Evolutionary conservation across 345 rosid species (phyloP).

Genomic region (Salix brachista): DNA sequence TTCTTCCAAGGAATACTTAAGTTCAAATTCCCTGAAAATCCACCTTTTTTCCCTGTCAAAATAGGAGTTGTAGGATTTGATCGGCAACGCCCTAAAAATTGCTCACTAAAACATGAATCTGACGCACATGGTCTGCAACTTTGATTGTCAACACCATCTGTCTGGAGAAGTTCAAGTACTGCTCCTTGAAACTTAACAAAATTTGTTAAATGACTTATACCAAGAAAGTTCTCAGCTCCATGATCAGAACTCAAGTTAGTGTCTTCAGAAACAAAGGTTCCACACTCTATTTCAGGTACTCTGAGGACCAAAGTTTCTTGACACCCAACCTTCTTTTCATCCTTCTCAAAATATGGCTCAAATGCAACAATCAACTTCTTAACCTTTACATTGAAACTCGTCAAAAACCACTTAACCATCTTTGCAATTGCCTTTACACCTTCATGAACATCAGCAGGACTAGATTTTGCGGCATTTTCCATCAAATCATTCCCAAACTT

Average conservation of each 20-base stretch:
- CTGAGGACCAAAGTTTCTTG: slow-evolving; percentile 60
- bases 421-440: slow-evolving; percentile 95
- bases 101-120: slow-evolving; percentile 25
- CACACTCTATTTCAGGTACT: slow-evolving; percentile 62
- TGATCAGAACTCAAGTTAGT: slow-evolving; percentile 24
- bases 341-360: slow-evolving; percentile 49
- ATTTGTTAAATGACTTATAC: slow-evolving; percentile 60
- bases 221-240: slow-evolving; percentile 54
- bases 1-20: slow-evolving; percentile 92
- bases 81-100: slow-evolving; percentile 12
- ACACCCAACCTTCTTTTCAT: slow-evolving; percentile 25
- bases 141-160: slow-evolving; percentile 41
- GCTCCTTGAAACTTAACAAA: slow-evolving; percentile 80
- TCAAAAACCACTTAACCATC: slow-evolving; percentile 87
- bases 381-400: slow-evolving; percentile 72
- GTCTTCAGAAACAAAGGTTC: slow-evolving; percentile 68
- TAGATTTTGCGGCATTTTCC: slow-evolving; percentile 35
- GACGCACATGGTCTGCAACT: slow-evolving; percentile 16
- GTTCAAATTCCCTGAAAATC: slow-evolving; percentile 76
- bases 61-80: slow-evolving; percentile 47
- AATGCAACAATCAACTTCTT: slow-evolving; percentile 73
- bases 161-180: slow-evolving; percentile 60
- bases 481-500: slow-evolving; percentile 20
- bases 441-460: slow-evolving; percentile 68
- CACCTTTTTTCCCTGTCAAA: slow-evolving; percentile 59